Evolutionary conservation across 1,284 basidiomycete species (phyloP).

Genomic region (Marasmius fiardii): DNA sequence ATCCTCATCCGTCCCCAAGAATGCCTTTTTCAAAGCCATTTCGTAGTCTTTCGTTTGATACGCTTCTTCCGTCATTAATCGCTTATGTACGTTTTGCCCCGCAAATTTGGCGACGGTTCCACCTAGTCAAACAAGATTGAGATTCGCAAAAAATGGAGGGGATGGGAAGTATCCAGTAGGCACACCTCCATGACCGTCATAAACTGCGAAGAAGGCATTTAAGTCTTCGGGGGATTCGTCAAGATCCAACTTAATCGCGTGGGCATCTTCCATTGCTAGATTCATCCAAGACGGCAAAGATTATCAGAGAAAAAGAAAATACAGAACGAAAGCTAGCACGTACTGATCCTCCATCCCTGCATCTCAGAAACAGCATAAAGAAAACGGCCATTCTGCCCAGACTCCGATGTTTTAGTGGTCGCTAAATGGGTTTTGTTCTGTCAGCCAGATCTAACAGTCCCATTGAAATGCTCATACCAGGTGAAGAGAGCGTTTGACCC

Average conservation of each 20-base stretch:
- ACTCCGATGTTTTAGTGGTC: conserved; percentile 82
- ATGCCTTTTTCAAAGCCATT: conserved; percentile 83
- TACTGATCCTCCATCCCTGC: conserved; percentile 99
- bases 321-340: conserved; percentile 30
- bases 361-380: conserved; percentile 90
- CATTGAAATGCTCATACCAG: conserved; percentile 20
- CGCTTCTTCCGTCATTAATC: conserved; percentile 69
- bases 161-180: conserved; percentile 13
- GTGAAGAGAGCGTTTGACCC: conserved; percentile 36
- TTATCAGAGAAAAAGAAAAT: not conserved
- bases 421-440: conserved; percentile 38
- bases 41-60: conserved; percentile 75
- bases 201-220: conserved; percentile 92
- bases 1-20: conserved; percentile 94
- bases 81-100: conserved; percentile 85
- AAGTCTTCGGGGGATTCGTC: conserved; percentile 49
- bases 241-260: conserved; percentile 77
- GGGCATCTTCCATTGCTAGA: conserved; percentile 97
- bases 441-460: not conserved
- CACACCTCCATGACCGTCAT: conserved; percentile 97
- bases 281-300: conserved; percentile 13
- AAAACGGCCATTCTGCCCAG: conserved; percentile 77
- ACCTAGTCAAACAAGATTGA: conserved; percentile 44
- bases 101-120: conserved; percentile 89
- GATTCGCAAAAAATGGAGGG: conserved; percentile 13